These are phyloP conservation scores for Oryza officinalis DNA, from an alignment of 176 grass and related monocot genomes.

Conservation along the genomic window DNA sequence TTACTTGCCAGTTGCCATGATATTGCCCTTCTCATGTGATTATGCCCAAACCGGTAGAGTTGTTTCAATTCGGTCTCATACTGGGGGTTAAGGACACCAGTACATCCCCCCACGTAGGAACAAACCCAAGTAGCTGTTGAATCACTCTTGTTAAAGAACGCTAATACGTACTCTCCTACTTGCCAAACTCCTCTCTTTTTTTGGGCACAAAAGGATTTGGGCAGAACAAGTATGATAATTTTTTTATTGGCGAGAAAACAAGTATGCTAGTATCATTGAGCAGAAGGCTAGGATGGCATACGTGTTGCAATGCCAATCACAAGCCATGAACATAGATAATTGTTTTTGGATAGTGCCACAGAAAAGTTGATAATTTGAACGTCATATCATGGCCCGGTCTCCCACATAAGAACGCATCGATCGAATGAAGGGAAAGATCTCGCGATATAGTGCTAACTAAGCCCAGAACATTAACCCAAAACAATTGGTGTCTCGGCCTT, in stretches of 20 bases:
- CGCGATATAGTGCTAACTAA: not conserved
- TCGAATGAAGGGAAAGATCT: not conserved
- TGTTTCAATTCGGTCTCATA: not conserved
- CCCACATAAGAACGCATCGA: not conserved
- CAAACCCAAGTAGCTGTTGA: not conserved
- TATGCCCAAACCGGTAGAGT: not conserved
- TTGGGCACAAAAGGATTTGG: too few species aligned
- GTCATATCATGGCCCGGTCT: constrained; percentile 12
- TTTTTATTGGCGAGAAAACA: too few species aligned
- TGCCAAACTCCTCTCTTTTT: not conserved
- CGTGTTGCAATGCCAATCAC: not conserved
- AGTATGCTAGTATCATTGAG: not conserved
- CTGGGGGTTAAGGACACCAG: not conserved
- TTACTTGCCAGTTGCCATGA: too few species aligned
- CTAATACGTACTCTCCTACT: not conserved
- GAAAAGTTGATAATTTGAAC: not conserved
- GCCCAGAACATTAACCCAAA: not conserved
- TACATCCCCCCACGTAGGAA: not conserved
- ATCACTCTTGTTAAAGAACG: not conserved
- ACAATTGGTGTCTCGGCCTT: not conserved
- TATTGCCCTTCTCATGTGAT: not conserved
- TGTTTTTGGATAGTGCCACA: not conserved
- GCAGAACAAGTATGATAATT: too few species aligned
- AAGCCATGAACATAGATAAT: not conserved
- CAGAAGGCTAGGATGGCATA: not conserved